Percentiles rank a stretch among this genome's conserved stretches.
phyloP scores from a whole-genome alignment of 768 basidiomycete genomes.

The Tylopilus plumbeoviolaceoides region DNA sequence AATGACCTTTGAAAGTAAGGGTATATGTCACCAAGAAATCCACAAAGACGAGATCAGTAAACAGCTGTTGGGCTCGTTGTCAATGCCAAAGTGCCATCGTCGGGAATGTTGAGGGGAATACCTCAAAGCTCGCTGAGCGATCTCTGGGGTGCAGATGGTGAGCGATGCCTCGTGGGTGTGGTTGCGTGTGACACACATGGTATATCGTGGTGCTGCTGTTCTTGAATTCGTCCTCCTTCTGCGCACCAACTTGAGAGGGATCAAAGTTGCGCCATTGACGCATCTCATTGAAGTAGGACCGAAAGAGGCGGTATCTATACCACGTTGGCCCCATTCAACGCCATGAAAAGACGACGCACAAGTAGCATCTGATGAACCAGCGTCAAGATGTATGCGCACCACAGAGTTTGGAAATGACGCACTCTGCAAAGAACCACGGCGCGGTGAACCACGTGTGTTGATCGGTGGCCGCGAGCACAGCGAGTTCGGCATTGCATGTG shows the following conservation, averaged over 20 bases:
- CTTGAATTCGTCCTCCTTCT: slow-evolving; percentile 80
- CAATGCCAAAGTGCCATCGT: not conserved
- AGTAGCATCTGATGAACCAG: too few species aligned
- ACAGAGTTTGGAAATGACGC: too few species aligned
- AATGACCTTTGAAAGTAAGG: slow-evolving; percentile 75
- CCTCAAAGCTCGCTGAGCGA: slow-evolving; percentile 92
- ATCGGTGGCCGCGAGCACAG: slow-evolving; percentile 40
- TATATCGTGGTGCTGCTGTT: slow-evolving; percentile 74
- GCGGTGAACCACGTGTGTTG: slow-evolving; percentile 80
- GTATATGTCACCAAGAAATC: slow-evolving; percentile 91
- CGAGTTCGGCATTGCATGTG: slow-evolving; percentile 76
- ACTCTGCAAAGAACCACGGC: slow-evolving; percentile 98
- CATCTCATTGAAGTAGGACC: slow-evolving; percentile 66
- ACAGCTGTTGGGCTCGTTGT: slow-evolving; percentile 49
- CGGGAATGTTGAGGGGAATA: slow-evolving; percentile 25
- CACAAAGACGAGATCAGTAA: slow-evolving; percentile 89
- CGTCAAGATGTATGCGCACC: too few species aligned
- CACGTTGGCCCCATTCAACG: not conserved
- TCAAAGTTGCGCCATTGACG: slow-evolving; percentile 73
- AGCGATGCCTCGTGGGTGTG: not conserved
- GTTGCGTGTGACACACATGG: slow-evolving; percentile 46
- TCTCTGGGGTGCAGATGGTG: slow-evolving; percentile 46
- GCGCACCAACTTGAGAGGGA: slow-evolving; percentile 73
- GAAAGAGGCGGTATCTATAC: slow-evolving; percentile 78
- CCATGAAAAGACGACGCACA: too few species aligned